phyloP scores from a whole-genome alignment of 1,139 yeast genomes.

The Pneumocystis sp. region DNA sequence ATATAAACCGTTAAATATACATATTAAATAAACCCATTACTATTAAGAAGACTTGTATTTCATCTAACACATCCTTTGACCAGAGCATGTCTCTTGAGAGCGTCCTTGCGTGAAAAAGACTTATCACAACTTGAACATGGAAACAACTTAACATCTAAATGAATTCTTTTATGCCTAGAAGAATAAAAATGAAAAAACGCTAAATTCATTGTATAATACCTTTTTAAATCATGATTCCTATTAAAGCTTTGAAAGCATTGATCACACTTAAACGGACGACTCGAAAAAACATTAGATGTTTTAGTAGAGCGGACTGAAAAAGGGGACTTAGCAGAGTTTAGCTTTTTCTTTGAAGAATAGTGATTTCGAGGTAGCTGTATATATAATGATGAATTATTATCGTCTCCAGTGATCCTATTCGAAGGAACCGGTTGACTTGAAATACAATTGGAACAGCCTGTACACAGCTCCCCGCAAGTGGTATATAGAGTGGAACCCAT shows the following conservation, averaged over 20 bases:
- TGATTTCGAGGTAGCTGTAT: not conserved
- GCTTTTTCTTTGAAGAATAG: not conserved
- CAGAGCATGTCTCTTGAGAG: slow-evolving; percentile 15
- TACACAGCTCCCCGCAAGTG: not conserved
- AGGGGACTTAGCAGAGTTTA: not conserved
- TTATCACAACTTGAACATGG: slow-evolving; percentile 17
- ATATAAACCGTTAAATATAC: no score
- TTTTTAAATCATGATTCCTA: slow-evolving; percentile 16
- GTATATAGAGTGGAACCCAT: not conserved
- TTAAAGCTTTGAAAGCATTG: slow-evolving; percentile 16
- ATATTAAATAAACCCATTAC: not conserved
- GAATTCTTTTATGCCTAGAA: slow-evolving; percentile 15
- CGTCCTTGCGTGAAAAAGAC: slow-evolving; percentile 17
- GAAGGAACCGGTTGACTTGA: not conserved
- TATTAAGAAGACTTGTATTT: not conserved
- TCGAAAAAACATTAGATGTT: not conserved
- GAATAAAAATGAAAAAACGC: not conserved
- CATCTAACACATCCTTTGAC: slow-evolving; percentile 15
- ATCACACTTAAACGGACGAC: slow-evolving; percentile 16
- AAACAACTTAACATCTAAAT: slow-evolving; percentile 16
- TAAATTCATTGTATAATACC: not conserved
- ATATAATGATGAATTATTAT: not conserved
- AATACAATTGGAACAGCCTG: not conserved
- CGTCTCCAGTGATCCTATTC: not conserved
- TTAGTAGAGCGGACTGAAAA: not conserved